These are phyloP conservation scores for Mallotus japonicus DNA, from an alignment of 441 rosid species.

Conservation along the genomic window DNA sequence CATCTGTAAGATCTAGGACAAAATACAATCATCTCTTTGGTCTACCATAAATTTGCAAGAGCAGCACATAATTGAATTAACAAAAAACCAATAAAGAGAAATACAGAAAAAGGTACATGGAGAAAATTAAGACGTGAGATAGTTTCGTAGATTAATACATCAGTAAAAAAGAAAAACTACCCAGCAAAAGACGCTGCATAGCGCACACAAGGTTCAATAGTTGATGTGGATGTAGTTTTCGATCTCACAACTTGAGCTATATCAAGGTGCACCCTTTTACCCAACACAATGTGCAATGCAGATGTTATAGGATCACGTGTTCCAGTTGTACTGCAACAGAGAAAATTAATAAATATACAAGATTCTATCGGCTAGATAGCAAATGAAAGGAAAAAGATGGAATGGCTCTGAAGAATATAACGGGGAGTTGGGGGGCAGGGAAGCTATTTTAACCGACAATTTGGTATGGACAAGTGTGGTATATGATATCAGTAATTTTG, in stretches of 20 bases:
- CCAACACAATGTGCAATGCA: conserved; percentile 81
- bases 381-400: not conserved
- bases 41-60: not conserved
- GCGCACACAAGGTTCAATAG: conserved; percentile 75
- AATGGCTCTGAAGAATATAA: not conserved
- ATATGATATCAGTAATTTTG: not conserved
- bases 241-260: conserved; percentile 94
- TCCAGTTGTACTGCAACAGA: conserved; percentile 79
- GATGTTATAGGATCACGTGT: conserved; percentile 90
- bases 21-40: not conserved
- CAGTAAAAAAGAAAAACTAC: conserved; percentile 43
- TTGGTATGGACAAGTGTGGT: not conserved
- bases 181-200: conserved; percentile 98
- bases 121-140: not conserved
- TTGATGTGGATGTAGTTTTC: conserved; percentile 59
- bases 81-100: not conserved
- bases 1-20: not conserved
- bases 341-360: conserved; percentile 6
- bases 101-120: not conserved
- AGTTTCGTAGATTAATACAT: conserved; percentile 13
- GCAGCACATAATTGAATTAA: not conserved
- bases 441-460: not conserved
- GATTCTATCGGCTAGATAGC: conserved; percentile 1
- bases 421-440: not conserved
- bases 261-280: conserved; percentile 75